Evolutionary conservation across 2,329 filamentous ascomycete genomes (phyloP).

Genomic region (Bipolaris sorokiniana): DNA sequence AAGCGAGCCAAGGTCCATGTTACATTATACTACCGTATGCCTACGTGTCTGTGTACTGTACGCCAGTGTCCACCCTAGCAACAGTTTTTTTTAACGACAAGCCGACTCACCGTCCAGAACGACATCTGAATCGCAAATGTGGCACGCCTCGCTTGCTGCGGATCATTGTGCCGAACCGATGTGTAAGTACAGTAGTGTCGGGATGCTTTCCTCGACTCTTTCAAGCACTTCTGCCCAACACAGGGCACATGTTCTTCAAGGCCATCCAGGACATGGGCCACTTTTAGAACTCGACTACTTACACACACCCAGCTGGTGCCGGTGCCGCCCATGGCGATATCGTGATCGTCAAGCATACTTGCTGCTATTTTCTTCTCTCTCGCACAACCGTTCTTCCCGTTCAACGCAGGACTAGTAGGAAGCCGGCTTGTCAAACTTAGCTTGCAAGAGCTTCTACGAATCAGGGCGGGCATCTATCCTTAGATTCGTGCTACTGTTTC

Average conservation of each 20-base stretch:
- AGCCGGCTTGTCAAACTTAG: not conserved
- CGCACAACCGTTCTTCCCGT: too few species aligned
- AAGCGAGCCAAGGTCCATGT: not conserved
- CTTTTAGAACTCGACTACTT: not conserved
- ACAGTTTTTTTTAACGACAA: not conserved
- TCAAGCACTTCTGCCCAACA: not conserved
- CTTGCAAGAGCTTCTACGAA: not conserved
- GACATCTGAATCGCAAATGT: not conserved
- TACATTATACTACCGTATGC: not conserved
- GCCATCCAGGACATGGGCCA: not conserved
- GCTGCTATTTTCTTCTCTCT: too few species aligned
- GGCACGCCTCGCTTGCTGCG: not conserved
- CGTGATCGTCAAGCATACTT: not conserved
- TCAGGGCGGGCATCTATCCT: not conserved
- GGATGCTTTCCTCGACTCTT: not conserved
- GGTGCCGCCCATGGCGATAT: not conserved
- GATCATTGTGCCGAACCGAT: not conserved
- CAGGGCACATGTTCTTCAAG: not conserved
- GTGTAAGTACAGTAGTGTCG: not conserved
- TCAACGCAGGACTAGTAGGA: slow-evolving; percentile 1
- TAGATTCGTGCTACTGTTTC: not conserved
- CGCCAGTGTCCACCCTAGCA: not conserved
- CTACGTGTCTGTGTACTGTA: not conserved
- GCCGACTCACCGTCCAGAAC: not conserved
- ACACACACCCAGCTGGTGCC: not conserved